Evolutionary conservation across 2,329 filamentous ascomycete species (phyloP).

Genomic region (Colletotrichum sp.): DNA sequence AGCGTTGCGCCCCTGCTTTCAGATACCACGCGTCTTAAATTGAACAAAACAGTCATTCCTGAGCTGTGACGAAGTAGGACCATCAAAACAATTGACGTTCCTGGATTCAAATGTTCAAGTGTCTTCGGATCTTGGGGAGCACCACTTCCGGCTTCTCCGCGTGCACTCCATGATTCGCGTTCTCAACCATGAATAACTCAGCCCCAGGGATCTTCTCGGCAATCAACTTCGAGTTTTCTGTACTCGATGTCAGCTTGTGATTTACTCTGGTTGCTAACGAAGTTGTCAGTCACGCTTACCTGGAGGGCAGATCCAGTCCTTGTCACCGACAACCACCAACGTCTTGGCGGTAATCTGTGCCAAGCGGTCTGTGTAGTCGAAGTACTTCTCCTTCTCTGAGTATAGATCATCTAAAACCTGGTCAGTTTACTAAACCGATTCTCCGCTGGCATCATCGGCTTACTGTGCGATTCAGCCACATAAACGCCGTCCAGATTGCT

Average conservation of each 20-base stretch:
- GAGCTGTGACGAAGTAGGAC: background rate
- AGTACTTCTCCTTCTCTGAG: constrained; percentile 38
- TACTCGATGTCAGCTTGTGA: background rate
- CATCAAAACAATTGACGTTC: background rate
- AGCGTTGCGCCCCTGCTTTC: background rate
- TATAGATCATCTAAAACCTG: constrained; percentile 35
- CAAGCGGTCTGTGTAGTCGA: constrained; percentile 38
- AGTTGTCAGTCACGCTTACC: constrained; percentile 21
- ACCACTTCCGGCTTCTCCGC: constrained; percentile 36
- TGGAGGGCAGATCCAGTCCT: constrained; percentile 45
- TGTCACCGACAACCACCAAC: constrained; percentile 38
- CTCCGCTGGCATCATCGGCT: background rate
- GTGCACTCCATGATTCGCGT: constrained; percentile 41
- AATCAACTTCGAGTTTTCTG: constrained; percentile 36
- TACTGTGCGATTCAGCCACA: constrained; percentile 40
- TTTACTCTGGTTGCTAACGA: background rate
- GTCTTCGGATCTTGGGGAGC: constrained; percentile 25
- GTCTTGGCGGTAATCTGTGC: constrained; percentile 35
- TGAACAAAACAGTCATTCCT: background rate
- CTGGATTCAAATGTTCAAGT: constrained; percentile 1
- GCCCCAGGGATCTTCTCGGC: constrained; percentile 29
- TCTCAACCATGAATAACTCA: constrained; percentile 30
- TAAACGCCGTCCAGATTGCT: constrained; percentile 34
- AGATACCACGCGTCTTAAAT: background rate
- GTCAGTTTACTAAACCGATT: background rate